Base-by-base conservation (phyloP, 257 asterid genomes). In the Voacanga thouarsii region DNA sequence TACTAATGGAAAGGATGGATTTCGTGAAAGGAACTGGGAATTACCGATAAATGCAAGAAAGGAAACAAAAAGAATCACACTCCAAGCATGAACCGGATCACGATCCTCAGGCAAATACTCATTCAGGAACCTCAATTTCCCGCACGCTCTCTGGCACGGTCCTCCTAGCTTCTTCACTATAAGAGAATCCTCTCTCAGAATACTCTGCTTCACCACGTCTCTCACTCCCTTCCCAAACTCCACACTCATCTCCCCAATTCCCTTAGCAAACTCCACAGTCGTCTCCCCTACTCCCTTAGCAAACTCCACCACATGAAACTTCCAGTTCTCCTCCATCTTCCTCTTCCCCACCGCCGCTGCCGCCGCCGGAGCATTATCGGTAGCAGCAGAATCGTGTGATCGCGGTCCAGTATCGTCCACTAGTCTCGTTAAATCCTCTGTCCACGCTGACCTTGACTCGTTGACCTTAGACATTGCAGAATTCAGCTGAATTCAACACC, bases 31-130 rank as follows among this genome's bases (percentile, higher is more conserved):
- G 28, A 21, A 76, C 33, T 24, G 49, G 50, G 66, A 45, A 77
- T 23, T 53, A 61, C 71, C 98, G 60, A 93, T 85, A 75, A 92
- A 86, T 26, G 92, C 87, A 59, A 95, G 16, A 57, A 90, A 56
- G 45, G 82, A 75, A 71, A 95, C 97, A 33, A 83, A 83, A 66
- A 86, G 78, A 50, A 95, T 88, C n/a, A 93, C 91, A 61, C 83
- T 83, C 99, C 98, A 95, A 37, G 93, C 86, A 78, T 90, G 92
- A 67, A 86, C 80, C 30, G 99, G 99, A 89, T 96, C 99, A 44
- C 99, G 99, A 92, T 96, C 99, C 79, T 96, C 99, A 1, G 99
- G 99, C 76, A 96, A 80, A 77, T 89, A 92, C 50, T 89, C 91
- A 76, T 96, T 96, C 86, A 96, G 66, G 75, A 93, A 92, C 72